These are phyloP conservation scores for Platanus orientalis DNA, from an alignment of 164 flowering plant genomes.

Conservation along the genomic window DNA sequence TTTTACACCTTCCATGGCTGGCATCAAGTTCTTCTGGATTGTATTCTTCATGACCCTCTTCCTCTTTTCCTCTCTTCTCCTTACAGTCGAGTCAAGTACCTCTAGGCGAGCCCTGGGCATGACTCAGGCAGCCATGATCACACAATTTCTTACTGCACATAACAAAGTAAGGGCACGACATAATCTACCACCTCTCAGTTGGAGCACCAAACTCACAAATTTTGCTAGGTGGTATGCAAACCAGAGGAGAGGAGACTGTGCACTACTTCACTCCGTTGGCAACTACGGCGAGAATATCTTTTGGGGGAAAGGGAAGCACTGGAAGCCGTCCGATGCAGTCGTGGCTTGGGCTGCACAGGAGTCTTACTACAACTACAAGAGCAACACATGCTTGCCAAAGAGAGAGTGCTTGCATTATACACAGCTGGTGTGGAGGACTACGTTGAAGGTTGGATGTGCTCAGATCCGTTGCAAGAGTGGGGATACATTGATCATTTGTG, in stretches of 20 bases:
- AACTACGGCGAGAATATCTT: slow-evolving; percentile 1
- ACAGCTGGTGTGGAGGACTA: slow-evolving; percentile 3
- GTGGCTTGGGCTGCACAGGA: slow-evolving; percentile 2
- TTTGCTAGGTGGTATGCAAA: no score
- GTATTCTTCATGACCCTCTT: slow-evolving; percentile 4
- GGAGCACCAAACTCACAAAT: no score
- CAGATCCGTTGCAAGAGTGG: slow-evolving; percentile 6
- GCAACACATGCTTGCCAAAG: background rate
- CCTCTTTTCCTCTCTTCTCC: background rate
- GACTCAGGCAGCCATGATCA: no score
- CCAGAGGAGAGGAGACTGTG: no score
- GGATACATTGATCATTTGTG: slow-evolving; percentile 5
- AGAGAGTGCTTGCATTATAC: slow-evolving; percentile 8
- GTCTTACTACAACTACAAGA: background rate
- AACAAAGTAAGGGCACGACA: no score
- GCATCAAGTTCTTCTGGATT: no score
- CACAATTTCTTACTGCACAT: no score
- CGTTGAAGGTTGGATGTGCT: slow-evolving; percentile 5
- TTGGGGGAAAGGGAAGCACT: slow-evolving; percentile 6
- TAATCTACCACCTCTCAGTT: no score
- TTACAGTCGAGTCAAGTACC: no score
- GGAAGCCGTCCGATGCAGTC: background rate
- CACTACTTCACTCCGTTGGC: background rate
- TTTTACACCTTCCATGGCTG: no score
- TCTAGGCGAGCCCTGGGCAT: no score